phyloP scores from a whole-genome alignment of 2,329 filamentous ascomycete species.

The Curvularia spicifera region DNA sequence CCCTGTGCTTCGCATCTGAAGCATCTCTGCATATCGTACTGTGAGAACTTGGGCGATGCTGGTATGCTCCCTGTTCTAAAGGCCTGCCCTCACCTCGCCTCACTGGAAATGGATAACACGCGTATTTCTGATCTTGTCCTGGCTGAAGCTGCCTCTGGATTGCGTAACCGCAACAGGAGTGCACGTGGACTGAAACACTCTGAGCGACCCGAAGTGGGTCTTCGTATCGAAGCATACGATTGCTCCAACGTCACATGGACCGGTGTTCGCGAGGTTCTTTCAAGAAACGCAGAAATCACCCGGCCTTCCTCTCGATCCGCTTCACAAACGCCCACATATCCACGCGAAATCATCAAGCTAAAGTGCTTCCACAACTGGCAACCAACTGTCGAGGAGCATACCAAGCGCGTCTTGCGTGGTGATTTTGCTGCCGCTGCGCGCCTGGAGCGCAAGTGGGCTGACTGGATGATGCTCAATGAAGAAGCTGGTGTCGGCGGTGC shows the following conservation, averaged over 20 bases:
- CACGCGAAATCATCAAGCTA: conserved; percentile 79
- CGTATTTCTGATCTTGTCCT: conserved; percentile 85
- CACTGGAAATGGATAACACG: conserved; percentile 90
- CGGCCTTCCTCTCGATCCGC: conserved; percentile 51
- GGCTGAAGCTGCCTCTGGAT: conserved; percentile 81
- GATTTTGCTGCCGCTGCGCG: conserved; percentile 75
- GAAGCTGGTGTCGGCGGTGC: conserved; percentile 74
- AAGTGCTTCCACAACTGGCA: conserved; percentile 98
- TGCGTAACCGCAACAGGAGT: conserved; percentile 68
- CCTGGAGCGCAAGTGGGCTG: conserved; percentile 90
- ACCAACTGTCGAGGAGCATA: conserved; percentile 92
- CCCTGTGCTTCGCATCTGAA: conserved; percentile 74
- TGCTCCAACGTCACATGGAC: conserved; percentile 93
- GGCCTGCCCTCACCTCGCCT: conserved; percentile 71
- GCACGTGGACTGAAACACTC: conserved; percentile 41
- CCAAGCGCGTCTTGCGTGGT: conserved; percentile 79
- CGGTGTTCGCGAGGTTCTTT: conserved; percentile 84
- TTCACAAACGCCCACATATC: conserved; percentile 60
- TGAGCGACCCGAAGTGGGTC: conserved; percentile 58
- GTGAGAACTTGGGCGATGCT: conserved; percentile 80
- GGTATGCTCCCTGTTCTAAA: conserved; percentile 86
- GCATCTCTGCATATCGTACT: conserved; percentile 89
- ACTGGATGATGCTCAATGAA: conserved; percentile 91
- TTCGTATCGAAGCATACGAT: conserved; percentile 86
- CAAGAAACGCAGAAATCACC: conserved; percentile 78